Conservation (phyloP, 2,329 filamentous ascomycete genomes). For the Camillea tinctor region DNA sequence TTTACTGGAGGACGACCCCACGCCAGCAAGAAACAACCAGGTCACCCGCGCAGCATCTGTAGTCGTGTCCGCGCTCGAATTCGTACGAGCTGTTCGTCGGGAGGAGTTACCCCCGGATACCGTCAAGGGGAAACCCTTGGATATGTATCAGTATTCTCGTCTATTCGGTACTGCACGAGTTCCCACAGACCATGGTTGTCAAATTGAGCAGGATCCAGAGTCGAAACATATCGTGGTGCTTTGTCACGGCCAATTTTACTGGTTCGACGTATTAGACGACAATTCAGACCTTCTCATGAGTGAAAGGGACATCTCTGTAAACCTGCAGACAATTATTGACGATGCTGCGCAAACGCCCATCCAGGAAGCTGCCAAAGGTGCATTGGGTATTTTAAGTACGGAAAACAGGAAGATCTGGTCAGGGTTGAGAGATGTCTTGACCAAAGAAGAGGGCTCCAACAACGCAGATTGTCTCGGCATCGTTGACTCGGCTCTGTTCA, state of each 20-base stretch:
- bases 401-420: slow-evolving; percentile 98
- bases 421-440: slow-evolving; percentile 81
- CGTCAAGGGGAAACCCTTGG: slow-evolving; percentile 77
- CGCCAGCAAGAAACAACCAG: slow-evolving; percentile 92
- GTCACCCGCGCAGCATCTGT: slow-evolving; percentile 91
- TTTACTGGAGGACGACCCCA: slow-evolving; percentile 93
- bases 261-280: slow-evolving; percentile 95
- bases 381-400: slow-evolving; percentile 88
- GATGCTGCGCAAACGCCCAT: slow-evolving; percentile 89
- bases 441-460: slow-evolving; percentile 82
- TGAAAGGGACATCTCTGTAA: slow-evolving; percentile 87
- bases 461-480: slow-evolving; percentile 96
- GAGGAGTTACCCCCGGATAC: slow-evolving; percentile 92
- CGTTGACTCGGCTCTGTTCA: slow-evolving; percentile 89
- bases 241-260: slow-evolving; percentile 95
- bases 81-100: slow-evolving; percentile 86
- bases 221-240: slow-evolving; percentile 92
- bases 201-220: slow-evolving; percentile 91
- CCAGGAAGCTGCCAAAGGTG: slow-evolving; percentile 92
- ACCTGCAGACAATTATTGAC: slow-evolving; percentile 87
- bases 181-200: slow-evolving; percentile 89
- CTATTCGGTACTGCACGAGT: slow-evolving; percentile 94
- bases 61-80: slow-evolving; percentile 84
- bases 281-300: slow-evolving; percentile 97
- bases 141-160: slow-evolving; percentile 98